Conservation (phyloP, 768 basidiomycete genomes). For the Nidularia pulvinata region DNA sequence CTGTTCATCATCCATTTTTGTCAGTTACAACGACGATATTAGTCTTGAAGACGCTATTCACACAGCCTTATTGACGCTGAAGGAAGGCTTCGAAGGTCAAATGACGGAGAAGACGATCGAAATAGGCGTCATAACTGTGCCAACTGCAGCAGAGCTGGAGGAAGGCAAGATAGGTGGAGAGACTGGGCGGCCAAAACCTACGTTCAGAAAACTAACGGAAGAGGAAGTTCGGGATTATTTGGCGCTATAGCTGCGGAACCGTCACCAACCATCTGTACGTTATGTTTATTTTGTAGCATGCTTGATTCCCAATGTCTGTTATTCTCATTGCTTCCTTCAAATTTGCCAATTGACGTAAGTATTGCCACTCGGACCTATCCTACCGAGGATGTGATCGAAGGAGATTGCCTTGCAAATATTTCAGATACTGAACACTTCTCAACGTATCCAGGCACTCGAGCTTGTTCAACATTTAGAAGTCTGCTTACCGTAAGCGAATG, state of each 20-base stretch:
- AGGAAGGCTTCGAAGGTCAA: slow-evolving; percentile 99
- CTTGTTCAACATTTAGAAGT: neutral
- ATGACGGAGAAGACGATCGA: slow-evolving; percentile 99
- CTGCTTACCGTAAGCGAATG: neutral
- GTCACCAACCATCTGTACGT: slow-evolving; percentile 18
- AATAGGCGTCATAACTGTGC: slow-evolving; percentile 94
- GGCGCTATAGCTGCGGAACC: slow-evolving; percentile 53
- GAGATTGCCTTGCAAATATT: neutral
- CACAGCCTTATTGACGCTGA: slow-evolving; percentile 95
- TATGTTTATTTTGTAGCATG: slow-evolving; percentile 9
- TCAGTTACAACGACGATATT: slow-evolving; percentile 98
- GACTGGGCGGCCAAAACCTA: slow-evolving; percentile 75
- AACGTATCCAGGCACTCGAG: neutral
- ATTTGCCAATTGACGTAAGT: no score
- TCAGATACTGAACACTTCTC: no score
- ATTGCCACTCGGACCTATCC: no score
- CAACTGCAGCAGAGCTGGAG: slow-evolving; percentile 68
- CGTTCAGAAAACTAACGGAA: slow-evolving; percentile 94
- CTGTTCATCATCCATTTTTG: slow-evolving; percentile 6
- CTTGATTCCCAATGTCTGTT: neutral
- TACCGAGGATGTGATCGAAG: neutral
- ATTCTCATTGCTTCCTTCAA: no score
- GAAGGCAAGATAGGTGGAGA: slow-evolving; percentile 69
- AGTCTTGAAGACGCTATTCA: slow-evolving; percentile 99
- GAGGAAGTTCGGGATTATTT: slow-evolving; percentile 98